Evolutionary conservation across 2,329 filamentous ascomycete genomes (phyloP).

Genomic region (Ascochyta rabiei): DNA sequence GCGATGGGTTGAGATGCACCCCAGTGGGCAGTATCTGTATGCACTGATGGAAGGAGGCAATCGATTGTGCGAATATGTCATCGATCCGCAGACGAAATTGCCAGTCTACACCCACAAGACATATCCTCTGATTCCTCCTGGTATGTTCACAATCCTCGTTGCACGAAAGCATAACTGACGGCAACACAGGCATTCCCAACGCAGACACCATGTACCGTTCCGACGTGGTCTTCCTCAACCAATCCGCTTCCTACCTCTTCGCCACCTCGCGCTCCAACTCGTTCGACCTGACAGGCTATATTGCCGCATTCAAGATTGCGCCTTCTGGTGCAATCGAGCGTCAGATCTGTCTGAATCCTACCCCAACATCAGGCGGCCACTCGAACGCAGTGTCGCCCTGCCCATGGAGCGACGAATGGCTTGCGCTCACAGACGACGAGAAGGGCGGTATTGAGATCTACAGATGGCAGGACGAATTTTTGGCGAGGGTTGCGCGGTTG

Average conservation of each 20-base stretch:
- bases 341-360: slow-evolving; percentile 82
- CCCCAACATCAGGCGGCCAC: slow-evolving; percentile 84
- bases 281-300: slow-evolving; percentile 78
- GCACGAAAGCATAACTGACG: neutral
- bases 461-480: slow-evolving; percentile 80
- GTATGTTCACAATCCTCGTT: slow-evolving; percentile 38
- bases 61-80: slow-evolving; percentile 78
- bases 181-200: slow-evolving; percentile 51
- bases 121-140: slow-evolving; percentile 81
- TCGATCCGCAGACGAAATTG: slow-evolving; percentile 74
- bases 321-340: slow-evolving; percentile 73
- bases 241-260: slow-evolving; percentile 76
- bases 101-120: slow-evolving; percentile 79
- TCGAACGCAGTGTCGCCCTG: slow-evolving; percentile 87
- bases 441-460: slow-evolving; percentile 88
- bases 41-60: slow-evolving; percentile 91
- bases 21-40: slow-evolving; percentile 78
- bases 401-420: slow-evolving; percentile 84
- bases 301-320: slow-evolving; percentile 76
- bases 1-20: slow-evolving; percentile 86
- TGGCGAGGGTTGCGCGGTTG: slow-evolving; percentile 76
- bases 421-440: slow-evolving; percentile 89
- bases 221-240: slow-evolving; percentile 78
- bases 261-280: slow-evolving; percentile 82
- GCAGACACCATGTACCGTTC: slow-evolving; percentile 73